Percentiles rank a stretch among this genome's conserved stretches.
Conservation (phyloP, 768 basidiomycete genomes). For the Mycena galericulata region DNA sequence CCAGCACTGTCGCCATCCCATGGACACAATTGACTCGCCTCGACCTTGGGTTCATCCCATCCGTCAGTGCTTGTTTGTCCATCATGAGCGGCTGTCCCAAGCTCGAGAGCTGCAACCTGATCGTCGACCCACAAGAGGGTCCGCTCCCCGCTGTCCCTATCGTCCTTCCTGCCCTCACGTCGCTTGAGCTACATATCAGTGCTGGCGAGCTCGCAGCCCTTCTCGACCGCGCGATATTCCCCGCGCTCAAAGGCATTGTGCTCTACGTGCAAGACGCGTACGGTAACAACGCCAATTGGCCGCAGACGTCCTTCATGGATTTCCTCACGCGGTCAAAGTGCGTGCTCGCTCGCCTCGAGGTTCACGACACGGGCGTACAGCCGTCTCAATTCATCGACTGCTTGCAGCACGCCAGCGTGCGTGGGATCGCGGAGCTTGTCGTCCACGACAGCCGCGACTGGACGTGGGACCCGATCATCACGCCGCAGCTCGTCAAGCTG, state of each 20-base stretch:
- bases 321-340: slow-evolving; percentile 48
- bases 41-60: slow-evolving; percentile 34
- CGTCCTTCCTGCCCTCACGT: slow-evolving; percentile 40
- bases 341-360: slow-evolving; percentile 42
- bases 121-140: slow-evolving; percentile 44
- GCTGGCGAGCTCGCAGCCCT: slow-evolving; percentile 45
- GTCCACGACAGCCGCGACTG: slow-evolving; percentile 49
- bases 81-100: slow-evolving; percentile 45
- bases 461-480: slow-evolving; percentile 50
- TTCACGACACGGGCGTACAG: slow-evolving; percentile 49
- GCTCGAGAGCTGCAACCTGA: slow-evolving; percentile 43
- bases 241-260: slow-evolving; percentile 40
- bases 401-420: slow-evolving; percentile 42
- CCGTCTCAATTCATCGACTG: slow-evolving; percentile 45
- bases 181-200: slow-evolving; percentile 46
- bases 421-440: slow-evolving; percentile 45
- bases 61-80: slow-evolving; percentile 38
- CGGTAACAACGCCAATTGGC: slow-evolving; percentile 46
- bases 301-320: slow-evolving; percentile 44
- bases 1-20: slow-evolving; percentile 42
- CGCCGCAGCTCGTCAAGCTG: slow-evolving; percentile 42
- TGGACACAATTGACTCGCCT: slow-evolving; percentile 47
- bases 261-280: slow-evolving; percentile 44
- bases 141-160: slow-evolving; percentile 38
- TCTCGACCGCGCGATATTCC: slow-evolving; percentile 44